Evolutionary conservation across 192 early-diverging fungal genomes (phyloP).

Genomic region (Coemansia sp.): DNA sequence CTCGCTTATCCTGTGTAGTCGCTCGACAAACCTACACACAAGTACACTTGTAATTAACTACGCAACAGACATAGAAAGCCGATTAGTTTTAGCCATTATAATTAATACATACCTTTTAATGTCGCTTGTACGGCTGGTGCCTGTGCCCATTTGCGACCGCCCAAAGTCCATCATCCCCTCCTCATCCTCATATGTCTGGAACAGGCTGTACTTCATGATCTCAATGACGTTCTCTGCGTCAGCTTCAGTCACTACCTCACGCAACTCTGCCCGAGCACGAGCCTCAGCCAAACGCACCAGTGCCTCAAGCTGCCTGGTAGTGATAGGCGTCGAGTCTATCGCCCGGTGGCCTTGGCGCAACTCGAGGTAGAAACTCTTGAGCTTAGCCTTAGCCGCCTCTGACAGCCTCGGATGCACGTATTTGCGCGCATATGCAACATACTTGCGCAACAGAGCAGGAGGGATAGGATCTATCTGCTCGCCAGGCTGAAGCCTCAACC

Average conservation of each 20-base stretch:
- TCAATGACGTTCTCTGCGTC: constrained; percentile 81
- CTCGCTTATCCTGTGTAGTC: constrained; percentile 62
- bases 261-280: constrained; percentile 74
- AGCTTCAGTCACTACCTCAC: constrained; percentile 66
- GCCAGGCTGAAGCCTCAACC: constrained; percentile 58
- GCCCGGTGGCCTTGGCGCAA: constrained; percentile 66
- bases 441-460: constrained; percentile 70
- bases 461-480: constrained; percentile 68
- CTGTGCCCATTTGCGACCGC: constrained; percentile 64
- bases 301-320: constrained; percentile 82
- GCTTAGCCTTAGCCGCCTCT: constrained; percentile 58
- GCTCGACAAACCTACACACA: constrained; percentile 57
- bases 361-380: constrained; percentile 76
- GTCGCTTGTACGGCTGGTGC: constrained; percentile 59
- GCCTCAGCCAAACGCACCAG: constrained; percentile 78
- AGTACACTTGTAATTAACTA: neutral
- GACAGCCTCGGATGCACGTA: constrained; percentile 74
- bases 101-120: constrained; percentile 59
- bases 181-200: constrained; percentile 65
- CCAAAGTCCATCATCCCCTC: constrained; percentile 61
- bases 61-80: neutral
- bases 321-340: constrained; percentile 74
- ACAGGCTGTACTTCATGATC: constrained; percentile 72
- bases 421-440: constrained; percentile 84
- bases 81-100: neutral